phyloP scores from a whole-genome alignment of 1,284 basidiomycete genomes.

The Cutaneotrichosporon spelunceum region DNA sequence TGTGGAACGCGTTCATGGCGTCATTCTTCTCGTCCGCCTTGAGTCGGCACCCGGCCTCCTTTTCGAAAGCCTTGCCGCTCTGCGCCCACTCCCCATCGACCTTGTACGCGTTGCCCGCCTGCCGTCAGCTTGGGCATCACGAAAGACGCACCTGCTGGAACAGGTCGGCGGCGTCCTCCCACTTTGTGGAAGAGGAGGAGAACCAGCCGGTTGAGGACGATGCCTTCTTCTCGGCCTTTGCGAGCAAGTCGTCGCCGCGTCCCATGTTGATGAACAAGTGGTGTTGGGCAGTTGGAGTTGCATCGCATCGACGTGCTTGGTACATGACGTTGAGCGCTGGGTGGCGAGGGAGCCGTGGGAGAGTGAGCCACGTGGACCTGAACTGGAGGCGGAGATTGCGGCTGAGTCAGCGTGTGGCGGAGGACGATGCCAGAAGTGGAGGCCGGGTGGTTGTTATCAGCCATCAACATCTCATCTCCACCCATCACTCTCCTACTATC shows the following conservation, averaged over 20 bases:
- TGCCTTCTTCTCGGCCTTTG: slow-evolving; percentile 90
- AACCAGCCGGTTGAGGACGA: slow-evolving; percentile 78
- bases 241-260: slow-evolving; percentile 58
- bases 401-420: slow-evolving; percentile 20
- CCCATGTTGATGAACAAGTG: slow-evolving; percentile 27
- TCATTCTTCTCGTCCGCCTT: slow-evolving; percentile 80
- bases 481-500: background rate
- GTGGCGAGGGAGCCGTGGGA: slow-evolving; percentile 15
- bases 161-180: slow-evolving; percentile 88
- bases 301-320: background rate
- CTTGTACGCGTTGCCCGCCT: slow-evolving; percentile 94
- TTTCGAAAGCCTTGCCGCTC: slow-evolving; percentile 79
- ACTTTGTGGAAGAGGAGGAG: slow-evolving; percentile 72
- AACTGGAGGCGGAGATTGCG: slow-evolving; percentile 7
- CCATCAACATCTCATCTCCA: background rate
- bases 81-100: slow-evolving; percentile 88
- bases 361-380: slow-evolving; percentile 6
- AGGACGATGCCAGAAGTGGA: background rate
- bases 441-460: background rate
- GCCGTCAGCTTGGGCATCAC: slow-evolving; percentile 39
- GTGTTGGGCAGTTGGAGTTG: background rate
- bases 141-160: slow-evolving; percentile 59
- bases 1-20: slow-evolving; percentile 96
- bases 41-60: slow-evolving; percentile 84
- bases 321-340: slow-evolving; percentile 12